Evolutionary conservation across 169 alveolate species (phyloP).

Genomic region (Cryptosporidium tyzzeri): DNA sequence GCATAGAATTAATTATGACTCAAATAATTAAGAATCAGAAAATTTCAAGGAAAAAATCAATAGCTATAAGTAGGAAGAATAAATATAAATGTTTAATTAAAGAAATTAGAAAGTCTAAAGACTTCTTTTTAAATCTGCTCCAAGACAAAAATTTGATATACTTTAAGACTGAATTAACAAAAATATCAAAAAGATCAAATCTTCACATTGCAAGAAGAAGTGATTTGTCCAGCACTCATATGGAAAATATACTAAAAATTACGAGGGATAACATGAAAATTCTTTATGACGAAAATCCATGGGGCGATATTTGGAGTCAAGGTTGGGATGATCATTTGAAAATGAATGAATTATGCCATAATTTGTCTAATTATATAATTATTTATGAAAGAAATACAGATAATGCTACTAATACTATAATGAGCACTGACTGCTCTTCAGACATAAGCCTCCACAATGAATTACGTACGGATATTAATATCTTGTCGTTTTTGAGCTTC

Average conservation of each 20-base stretch:
- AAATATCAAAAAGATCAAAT: constrained; percentile 14
- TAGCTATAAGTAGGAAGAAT: not conserved
- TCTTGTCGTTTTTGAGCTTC: constrained; percentile 34
- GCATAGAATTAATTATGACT: not conserved
- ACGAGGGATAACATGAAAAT: constrained; percentile 67
- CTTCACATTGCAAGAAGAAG: constrained; percentile 16
- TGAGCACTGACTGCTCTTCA: not conserved
- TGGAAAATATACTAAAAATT: constrained; percentile 27
- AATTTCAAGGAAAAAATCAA: not conserved
- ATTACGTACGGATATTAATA: not conserved
- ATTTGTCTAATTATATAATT: constrained; percentile 32
- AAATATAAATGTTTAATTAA: not conserved
- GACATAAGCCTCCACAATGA: not conserved
- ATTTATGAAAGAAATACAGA: constrained; percentile 4
- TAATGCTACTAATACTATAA: not conserved
- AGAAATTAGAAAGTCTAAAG: constrained; percentile 2
- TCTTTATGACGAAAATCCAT: constrained; percentile 65
- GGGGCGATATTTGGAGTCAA: constrained; percentile 66
- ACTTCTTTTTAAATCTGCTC: not conserved
- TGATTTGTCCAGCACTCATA: constrained; percentile 4
- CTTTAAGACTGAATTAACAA: constrained; percentile 1
- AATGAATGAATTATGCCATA: constrained; percentile 22
- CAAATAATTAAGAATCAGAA: not conserved
- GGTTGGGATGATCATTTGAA: constrained; percentile 60
- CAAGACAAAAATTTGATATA: not conserved